Evolutionary conservation across 2,329 filamentous ascomycete species (phyloP).

Genomic region (Ceratocystiopsis sp.): DNA sequence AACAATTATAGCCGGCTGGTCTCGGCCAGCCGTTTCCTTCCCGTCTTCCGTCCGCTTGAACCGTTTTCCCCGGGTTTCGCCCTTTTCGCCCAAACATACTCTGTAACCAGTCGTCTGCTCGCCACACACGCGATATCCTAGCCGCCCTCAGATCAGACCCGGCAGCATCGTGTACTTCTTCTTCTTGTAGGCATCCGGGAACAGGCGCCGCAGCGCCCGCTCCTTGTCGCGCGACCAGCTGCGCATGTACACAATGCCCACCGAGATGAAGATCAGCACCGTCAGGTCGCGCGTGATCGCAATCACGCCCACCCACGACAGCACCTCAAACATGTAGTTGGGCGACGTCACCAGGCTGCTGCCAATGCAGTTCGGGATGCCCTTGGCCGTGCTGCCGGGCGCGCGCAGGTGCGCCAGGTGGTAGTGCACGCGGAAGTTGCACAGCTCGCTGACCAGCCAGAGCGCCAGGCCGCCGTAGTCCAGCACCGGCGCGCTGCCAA

Average conservation of each 20-base stretch:
- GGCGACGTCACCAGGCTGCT: slow-evolving; percentile 84
- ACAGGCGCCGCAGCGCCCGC: slow-evolving; percentile 72
- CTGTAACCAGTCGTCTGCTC: too few species aligned
- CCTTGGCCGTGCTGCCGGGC: slow-evolving; percentile 66
- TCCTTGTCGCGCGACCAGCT: slow-evolving; percentile 88
- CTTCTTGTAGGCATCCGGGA: slow-evolving; percentile 86
- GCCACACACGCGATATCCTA: neutral
- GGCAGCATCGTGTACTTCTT: slow-evolving; percentile 78
- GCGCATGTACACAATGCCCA: slow-evolving; percentile 66
- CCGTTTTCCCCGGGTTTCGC: too few species aligned
- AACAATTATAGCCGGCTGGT: too few species aligned
- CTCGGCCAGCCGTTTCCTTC: too few species aligned
- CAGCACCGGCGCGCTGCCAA: slow-evolving; percentile 25
- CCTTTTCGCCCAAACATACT: neutral
- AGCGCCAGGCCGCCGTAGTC: slow-evolving; percentile 53
- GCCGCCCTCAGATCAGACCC: slow-evolving; percentile 42
- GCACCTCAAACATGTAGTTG: slow-evolving; percentile 88
- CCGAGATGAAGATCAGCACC: slow-evolving; percentile 56
- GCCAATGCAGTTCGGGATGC: slow-evolving; percentile 72
- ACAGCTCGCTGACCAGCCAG: slow-evolving; percentile 61
- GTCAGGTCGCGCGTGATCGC: slow-evolving; percentile 64
- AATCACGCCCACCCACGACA: slow-evolving; percentile 74
- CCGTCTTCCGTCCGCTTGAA: too few species aligned
- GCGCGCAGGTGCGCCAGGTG: slow-evolving; percentile 63
- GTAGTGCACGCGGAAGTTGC: slow-evolving; percentile 65